Evolutionary conservation across 2,329 filamentous ascomycete genomes (phyloP).

Genomic region (Cercospora sp.): DNA sequence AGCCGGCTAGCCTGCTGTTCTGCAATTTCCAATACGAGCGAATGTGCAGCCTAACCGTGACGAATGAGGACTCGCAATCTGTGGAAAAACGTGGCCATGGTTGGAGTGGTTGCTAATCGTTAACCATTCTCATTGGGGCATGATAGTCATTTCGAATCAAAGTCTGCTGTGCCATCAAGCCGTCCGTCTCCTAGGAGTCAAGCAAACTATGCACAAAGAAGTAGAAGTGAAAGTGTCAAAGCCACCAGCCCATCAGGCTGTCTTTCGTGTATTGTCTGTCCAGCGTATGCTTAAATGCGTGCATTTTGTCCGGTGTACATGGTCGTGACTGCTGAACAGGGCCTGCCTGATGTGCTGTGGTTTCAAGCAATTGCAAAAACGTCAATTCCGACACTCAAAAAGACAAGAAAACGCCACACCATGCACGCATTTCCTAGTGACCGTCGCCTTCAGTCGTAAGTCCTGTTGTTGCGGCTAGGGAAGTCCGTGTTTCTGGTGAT

Average conservation of each 20-base stretch:
- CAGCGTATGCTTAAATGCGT: constrained; percentile 16
- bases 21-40: constrained; percentile 15
- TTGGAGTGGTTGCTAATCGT: constrained; percentile 13
- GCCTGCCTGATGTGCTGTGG: constrained; percentile 19
- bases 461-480: constrained; percentile 21
- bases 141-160: constrained; percentile 22
- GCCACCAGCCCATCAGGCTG: constrained; percentile 18
- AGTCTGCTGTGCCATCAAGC: constrained; percentile 20
- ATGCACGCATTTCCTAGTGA: constrained; percentile 28
- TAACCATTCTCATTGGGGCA: constrained; percentile 19
- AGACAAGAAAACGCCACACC: constrained; percentile 19
- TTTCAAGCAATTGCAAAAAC: constrained; percentile 18
- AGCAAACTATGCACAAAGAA: constrained; percentile 24
- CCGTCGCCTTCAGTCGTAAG: constrained; percentile 25
- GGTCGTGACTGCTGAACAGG: constrained; percentile 16
- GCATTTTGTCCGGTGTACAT: not conserved
- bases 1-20: not conserved
- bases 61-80: constrained; percentile 2
- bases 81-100: not conserved
- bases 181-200: constrained; percentile 18
- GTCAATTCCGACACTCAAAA: constrained; percentile 21
- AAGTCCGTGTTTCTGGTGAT: not conserved
- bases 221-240: constrained; percentile 16
- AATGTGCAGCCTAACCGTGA: not conserved
- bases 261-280: constrained; percentile 19